A percentile compares a stretch with the other conserved stretches of the same genome.
phyloP scores from a whole-genome alignment of 345 rosid species.

The Abelmoschus esculentus region DNA sequence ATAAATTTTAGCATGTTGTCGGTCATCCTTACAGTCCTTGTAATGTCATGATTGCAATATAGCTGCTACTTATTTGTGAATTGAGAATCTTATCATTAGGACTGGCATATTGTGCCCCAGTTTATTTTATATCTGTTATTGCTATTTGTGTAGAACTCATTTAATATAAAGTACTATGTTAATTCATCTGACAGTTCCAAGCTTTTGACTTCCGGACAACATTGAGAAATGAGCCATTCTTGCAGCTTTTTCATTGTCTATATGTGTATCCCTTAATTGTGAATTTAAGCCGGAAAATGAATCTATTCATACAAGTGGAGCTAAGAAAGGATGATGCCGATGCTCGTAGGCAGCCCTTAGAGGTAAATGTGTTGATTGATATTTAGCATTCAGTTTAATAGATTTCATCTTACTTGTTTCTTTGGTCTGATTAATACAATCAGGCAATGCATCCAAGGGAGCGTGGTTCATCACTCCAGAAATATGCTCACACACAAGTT shows the following conservation, averaged over 20 bases:
- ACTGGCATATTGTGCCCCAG: neutral
- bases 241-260: constrained; percentile 93
- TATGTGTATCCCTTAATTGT: constrained; percentile 84
- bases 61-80: too few species aligned
- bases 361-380: constrained; percentile 45
- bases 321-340: constrained; percentile 89
- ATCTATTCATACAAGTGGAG: constrained; percentile 79
- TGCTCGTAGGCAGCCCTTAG: constrained; percentile 81
- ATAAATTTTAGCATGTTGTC: neutral
- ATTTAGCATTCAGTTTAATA: constrained; percentile 6
- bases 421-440: constrained; percentile 22
- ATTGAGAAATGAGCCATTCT: constrained; percentile 90
- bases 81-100: too few species aligned
- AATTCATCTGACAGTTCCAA: constrained; percentile 46
- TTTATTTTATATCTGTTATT: neutral
- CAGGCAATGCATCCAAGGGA: constrained; percentile 90
- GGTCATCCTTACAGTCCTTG: neutral
- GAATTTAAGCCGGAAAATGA: constrained; percentile 88
- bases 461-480: constrained; percentile 60
- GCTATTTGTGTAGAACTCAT: neutral
- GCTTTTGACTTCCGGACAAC: constrained; percentile 96
- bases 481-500: constrained; percentile 88
- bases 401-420: constrained; percentile 16
- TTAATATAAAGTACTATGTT: constrained; percentile 12
- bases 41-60: too few species aligned